phyloP scores from a whole-genome alignment of 129 eudicot genomes.

The Pulicaria dysenterica region DNA sequence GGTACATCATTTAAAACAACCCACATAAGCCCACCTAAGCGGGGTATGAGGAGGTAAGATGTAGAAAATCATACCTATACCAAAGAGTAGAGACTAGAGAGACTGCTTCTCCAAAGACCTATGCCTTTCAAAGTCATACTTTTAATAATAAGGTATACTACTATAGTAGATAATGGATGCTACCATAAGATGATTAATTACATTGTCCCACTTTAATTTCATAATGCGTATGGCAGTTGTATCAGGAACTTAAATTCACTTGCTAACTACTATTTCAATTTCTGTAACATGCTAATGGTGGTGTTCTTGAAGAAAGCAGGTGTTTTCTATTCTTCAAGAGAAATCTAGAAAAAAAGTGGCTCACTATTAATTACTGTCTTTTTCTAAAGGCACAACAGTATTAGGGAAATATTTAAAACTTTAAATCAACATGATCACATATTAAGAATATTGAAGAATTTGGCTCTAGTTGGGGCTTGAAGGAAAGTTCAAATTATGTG shows the following conservation, averaged over 20 bases:
- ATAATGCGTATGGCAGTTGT: background rate
- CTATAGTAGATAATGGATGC: no score
- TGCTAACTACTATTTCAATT: background rate
- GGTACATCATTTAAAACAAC: no score
- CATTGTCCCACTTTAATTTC: background rate
- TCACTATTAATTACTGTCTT: constrained; percentile 6
- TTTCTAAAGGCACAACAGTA: background rate
- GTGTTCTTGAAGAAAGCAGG: background rate
- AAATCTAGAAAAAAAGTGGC: background rate
- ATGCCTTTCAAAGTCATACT: no score
- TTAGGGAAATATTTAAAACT: background rate
- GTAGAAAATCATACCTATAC: no score
- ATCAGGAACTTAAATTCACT: background rate
- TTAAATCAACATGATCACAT: background rate
- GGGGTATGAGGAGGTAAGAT: no score
- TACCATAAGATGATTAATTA: no score
- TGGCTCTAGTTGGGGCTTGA: background rate
- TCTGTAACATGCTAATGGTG: background rate
- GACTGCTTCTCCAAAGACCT: no score
- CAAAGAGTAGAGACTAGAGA: no score
- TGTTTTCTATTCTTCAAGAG: constrained; percentile 14
- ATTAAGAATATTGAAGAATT: background rate
- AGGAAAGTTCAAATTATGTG: background rate
- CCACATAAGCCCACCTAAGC: no score
- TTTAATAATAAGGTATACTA: background rate